Evolutionary conservation across 2,329 filamentous ascomycete genomes (phyloP).

Genomic region (Botrytis fabae): DNA sequence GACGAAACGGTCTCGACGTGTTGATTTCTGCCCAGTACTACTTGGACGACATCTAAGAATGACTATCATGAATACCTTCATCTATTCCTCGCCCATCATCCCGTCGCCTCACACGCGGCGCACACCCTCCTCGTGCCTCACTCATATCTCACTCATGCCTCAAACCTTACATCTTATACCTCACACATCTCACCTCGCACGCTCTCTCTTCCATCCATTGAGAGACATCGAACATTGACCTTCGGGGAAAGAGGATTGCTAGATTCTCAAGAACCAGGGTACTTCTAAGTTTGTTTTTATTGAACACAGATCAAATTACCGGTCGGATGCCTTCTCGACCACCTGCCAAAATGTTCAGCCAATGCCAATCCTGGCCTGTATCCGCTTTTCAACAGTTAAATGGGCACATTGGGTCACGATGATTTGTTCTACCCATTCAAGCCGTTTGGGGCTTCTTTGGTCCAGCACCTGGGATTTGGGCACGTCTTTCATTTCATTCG

Average conservation of each 20-base stretch:
- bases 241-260: not conserved
- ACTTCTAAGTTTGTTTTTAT: not conserved
- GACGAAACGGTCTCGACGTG: not conserved
- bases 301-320: slow-evolving; percentile 20
- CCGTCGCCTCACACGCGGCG: not conserved
- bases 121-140: not conserved
- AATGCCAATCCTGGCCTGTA: not conserved
- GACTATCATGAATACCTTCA: not conserved
- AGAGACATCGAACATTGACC: not conserved
- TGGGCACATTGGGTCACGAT: not conserved
- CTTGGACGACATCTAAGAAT: not conserved
- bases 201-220: not conserved
- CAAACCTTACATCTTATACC: not conserved
- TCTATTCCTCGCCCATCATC: not conserved
- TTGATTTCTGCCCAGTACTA: not conserved
- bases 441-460: not conserved
- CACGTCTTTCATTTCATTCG: not conserved
- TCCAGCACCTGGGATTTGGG: not conserved
- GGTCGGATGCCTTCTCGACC: slow-evolving; percentile 11
- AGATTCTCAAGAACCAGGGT: not conserved
- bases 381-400: slow-evolving; percentile 6
- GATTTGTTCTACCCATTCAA: not conserved
- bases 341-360: not conserved
- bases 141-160: not conserved
- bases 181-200: not conserved